Base-by-base conservation (phyloP, 257 asterid genomes). In the Paulownia fortunei region DNA sequence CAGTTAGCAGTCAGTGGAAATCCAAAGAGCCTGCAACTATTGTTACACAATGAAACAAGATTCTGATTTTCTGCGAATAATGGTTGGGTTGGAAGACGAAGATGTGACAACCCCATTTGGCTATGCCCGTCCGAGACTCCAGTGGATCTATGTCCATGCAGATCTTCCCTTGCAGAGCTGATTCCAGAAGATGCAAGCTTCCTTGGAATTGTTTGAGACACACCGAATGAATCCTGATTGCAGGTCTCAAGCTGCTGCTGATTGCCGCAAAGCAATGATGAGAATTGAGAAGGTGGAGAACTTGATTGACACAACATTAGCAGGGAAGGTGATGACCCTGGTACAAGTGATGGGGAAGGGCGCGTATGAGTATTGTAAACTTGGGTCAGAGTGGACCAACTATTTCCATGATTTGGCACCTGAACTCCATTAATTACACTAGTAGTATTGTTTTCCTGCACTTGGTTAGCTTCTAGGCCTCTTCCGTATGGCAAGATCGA, bases 1-100 rank as follows among this genome's bases (percentile, higher is more conserved):
- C 44, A 30, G 69, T 54, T 72, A 82, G 91, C 98, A 0, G 93
- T 87, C 78, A 95, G 80, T 8, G 99, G 85, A 77, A 95, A 95
- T 3, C 99, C 99, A 46, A 95, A 95, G 62, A 95, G 87, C 86
- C 94, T 83, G 92, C 97, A 91, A 68, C 94, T 81, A 49, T 68
- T 86, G 68, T 86, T 85, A 82, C 92, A 87, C 75, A 74, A 77
- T 3, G 97, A 82, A 54, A 75, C 88, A 18, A 87, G 69, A 16
- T 71, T 84, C 72, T 72, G 83, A 42, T 84, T 78, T 49, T 83
- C 88, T 54, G 79, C 79, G 54, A 79, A 64, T 32, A 89, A 71
- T 13, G 92, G 81, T 68, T 87, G 93, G 61, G 86, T 80, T 62
- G 84, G 75, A 59, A 83, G 71, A 32, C 87, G 83, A 34, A 54